Base-by-base conservation (phyloP, 176 grass and related monocot genomes). In the Luzula sylvatica region DNA sequence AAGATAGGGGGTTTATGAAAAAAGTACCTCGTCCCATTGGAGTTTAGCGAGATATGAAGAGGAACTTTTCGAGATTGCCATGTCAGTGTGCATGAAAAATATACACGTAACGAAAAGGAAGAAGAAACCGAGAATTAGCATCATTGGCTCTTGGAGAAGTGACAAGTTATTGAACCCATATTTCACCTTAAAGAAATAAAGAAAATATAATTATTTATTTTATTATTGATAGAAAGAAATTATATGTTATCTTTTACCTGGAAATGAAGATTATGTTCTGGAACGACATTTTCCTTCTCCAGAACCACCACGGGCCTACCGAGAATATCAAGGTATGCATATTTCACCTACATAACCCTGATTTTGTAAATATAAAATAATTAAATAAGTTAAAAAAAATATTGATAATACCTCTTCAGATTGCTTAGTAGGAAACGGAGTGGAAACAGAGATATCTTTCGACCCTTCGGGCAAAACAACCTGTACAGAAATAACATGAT, bases 391-490 rank as follows among this genome's bases (percentile, higher is more conserved):
- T 50, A 60, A 66, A 19, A 58, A 53, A 42, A 4, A 11, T 35
- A 32, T 12, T 38, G 50, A 57, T 21, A 41, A 15, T 67, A 98
- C 93, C 82, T 87, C 93, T 67, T 92, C 50, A 6, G 60, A 67
- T 74, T 92, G 86, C 23, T 80, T 79, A 42, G 43, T 68, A 55
- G 85, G 82, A 75, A 92, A 98, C 60, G 85, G 82, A 64, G 61
- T 70, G 46, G 69, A 78, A 72, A 79, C 82, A 56, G 77, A 60
- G 55, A 92, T 87, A 62, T 69, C 93, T 47, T 90, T 83, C 56
- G 93, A 98, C 38, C 93, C 93, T 92, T 98, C 93, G 55, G 93
- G 93, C 32, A 98, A 53, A 47, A 92, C 75, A 48, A 98, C 75
- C 93, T 98, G 68, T 28, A 45, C 42, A 30, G 26, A 61, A 64